Conservation (phyloP, 257 asterid genomes). For the Avicennia marina region DNA sequence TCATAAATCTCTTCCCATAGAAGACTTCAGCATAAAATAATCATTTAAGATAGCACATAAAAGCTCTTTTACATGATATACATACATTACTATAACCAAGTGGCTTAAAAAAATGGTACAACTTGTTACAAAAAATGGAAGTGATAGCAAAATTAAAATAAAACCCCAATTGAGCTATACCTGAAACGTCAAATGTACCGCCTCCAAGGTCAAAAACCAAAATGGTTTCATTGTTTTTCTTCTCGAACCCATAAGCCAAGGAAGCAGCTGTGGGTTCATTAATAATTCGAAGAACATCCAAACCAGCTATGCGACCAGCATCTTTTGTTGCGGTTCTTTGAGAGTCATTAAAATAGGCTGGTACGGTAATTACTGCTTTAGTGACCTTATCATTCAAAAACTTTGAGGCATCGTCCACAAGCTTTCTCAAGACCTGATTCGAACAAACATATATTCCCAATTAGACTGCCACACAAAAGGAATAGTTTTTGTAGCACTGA, state of each 20-base stretch:
- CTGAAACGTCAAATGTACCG: constrained; percentile 49
- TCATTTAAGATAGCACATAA: too few relatives aligned
- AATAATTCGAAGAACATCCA: constrained; percentile 40
- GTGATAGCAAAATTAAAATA: too few relatives aligned
- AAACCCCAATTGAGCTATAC: constrained; percentile 29
- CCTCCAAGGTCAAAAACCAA: constrained; percentile 47
- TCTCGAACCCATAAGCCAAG: constrained; percentile 42
- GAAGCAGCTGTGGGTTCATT: constrained; percentile 47
- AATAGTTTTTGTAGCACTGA: too few relatives aligned
- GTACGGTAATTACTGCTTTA: constrained; percentile 40
- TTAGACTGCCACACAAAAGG: too few relatives aligned
- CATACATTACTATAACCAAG: too few relatives aligned
- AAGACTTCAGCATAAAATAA: too few relatives aligned
- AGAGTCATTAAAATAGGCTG: constrained; percentile 71
- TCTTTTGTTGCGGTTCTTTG: constrained; percentile 52
- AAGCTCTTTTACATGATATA: too few relatives aligned
- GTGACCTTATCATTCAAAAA: constrained; percentile 70
- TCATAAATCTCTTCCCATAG: too few relatives aligned
- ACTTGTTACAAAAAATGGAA: too few relatives aligned
- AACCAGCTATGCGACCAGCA: constrained; percentile 47
- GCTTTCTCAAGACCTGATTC: constrained; percentile 66
- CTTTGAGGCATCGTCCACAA: constrained; percentile 61
- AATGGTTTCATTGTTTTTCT: constrained; percentile 51
- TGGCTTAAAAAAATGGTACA: too few relatives aligned
- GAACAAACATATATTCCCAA: too few relatives aligned